phyloP scores from a whole-genome alignment of 805 yeast genomes.

The Saturnispora quitensis region DNA sequence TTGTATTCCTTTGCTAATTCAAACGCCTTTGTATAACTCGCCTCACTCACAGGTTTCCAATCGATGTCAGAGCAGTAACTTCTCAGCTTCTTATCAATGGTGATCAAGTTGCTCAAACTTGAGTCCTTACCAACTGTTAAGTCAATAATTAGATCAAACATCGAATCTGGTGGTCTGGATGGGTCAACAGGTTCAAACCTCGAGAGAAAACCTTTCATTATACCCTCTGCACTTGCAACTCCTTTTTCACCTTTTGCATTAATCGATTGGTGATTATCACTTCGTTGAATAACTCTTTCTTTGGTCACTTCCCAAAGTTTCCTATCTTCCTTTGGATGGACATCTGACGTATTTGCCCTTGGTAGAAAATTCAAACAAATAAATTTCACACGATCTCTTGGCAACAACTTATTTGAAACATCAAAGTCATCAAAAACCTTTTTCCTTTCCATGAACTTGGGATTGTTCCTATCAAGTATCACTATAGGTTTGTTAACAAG shows the following conservation, averaged over 20 bases:
- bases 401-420: slow-evolving; percentile 34
- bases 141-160: slow-evolving; percentile 58
- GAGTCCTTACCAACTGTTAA: slow-evolving; percentile 40
- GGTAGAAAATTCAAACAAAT: slow-evolving; percentile 60
- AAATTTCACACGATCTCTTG: slow-evolving; percentile 41
- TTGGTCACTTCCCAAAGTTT: slow-evolving; percentile 44
- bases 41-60: slow-evolving; percentile 31
- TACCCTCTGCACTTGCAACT: slow-evolving; percentile 39
- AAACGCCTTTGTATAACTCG: slow-evolving; percentile 39
- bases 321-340: slow-evolving; percentile 22
- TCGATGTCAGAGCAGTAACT: slow-evolving; percentile 36
- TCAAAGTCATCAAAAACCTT: slow-evolving; percentile 50
- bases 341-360: background rate
- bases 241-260: slow-evolving; percentile 38
- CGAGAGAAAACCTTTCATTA: slow-evolving; percentile 66
- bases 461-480: slow-evolving; percentile 78
- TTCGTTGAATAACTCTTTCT: slow-evolving; percentile 55
- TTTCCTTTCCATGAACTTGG: slow-evolving; percentile 56
- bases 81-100: slow-evolving; percentile 32
- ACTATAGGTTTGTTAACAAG: slow-evolving; percentile 41
- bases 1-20: slow-evolving; percentile 41
- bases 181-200: slow-evolving; percentile 56
- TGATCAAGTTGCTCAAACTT: slow-evolving; percentile 40
- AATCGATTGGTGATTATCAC: slow-evolving; percentile 84
- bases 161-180: slow-evolving; percentile 45